Evolutionary conservation across 345 rosid species (phyloP).

Genomic region (Heritiera littoralis): DNA sequence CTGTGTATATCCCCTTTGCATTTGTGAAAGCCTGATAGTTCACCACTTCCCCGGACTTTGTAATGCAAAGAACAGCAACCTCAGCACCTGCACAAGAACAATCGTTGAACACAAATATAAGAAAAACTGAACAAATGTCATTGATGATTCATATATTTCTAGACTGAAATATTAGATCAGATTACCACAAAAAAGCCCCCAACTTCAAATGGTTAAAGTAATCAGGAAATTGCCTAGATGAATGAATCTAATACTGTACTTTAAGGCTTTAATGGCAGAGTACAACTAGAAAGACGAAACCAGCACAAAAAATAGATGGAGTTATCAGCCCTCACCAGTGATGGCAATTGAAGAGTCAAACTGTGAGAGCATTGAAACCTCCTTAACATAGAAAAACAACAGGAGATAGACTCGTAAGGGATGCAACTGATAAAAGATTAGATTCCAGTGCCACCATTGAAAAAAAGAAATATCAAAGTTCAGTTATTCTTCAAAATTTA

Average conservation of each 20-base stretch:
- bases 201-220: not conserved
- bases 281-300: conserved; percentile 3
- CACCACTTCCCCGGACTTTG: conserved; percentile 86
- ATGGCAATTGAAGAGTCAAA: not conserved
- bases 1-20: conserved; percentile 73
- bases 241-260: not conserved
- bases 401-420: not conserved
- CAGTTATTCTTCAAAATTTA: not conserved
- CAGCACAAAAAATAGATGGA: not conserved
- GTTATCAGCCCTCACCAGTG: not conserved
- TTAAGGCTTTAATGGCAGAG: not conserved
- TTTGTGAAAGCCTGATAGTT: conserved; percentile 95
- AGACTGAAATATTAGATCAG: not conserved
- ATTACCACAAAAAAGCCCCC: not conserved
- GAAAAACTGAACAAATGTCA: not conserved
- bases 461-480: not conserved
- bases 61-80: conserved; percentile 96
- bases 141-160: not conserved
- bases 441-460: not conserved
- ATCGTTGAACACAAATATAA: not conserved
- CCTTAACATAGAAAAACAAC: not conserved
- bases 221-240: not conserved
- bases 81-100: conserved; percentile 69
- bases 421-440: not conserved
- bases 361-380: not conserved